A percentile compares a stretch with the other conserved stretches of the same genome.
Evolutionary conservation across 2,329 filamentous ascomycete genomes (phyloP).

Genomic region (Xylariales sp.): DNA sequence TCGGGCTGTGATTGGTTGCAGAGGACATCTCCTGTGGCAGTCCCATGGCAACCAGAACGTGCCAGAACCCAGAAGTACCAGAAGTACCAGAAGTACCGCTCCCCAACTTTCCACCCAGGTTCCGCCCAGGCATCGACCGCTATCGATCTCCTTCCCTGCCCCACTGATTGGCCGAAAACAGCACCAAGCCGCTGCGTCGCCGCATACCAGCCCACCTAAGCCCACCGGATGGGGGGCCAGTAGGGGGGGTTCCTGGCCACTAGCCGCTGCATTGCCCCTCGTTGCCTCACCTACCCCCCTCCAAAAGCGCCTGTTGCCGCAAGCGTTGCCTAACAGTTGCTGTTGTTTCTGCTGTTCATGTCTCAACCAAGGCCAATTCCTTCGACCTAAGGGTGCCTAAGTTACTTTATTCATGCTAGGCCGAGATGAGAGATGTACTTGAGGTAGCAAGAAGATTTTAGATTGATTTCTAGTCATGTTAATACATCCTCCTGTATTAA

Average conservation of each 20-base stretch:
- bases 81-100: neutral
- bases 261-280: conserved; percentile 22
- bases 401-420: neutral
- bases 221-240: conserved; percentile 8
- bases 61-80: conserved; percentile 27
- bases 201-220: conserved; percentile 32
- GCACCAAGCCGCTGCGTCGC: conserved; percentile 25
- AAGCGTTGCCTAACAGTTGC: conserved; percentile 1
- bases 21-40: conserved; percentile 17
- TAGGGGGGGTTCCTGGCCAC: conserved; percentile 2
- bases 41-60: conserved; percentile 43
- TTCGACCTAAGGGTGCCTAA: conserved; percentile 1
- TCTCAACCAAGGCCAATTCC: neutral
- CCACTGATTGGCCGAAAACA: conserved; percentile 46
- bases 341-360: neutral
- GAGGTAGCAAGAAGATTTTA: no score
- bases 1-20: conserved; percentile 41
- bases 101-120: neutral
- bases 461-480: no score
- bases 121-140: conserved; percentile 19
- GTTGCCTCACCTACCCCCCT: conserved; percentile 26
- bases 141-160: conserved; percentile 29
- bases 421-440: neutral
- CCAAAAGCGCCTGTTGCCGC: neutral
- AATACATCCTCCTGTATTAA: no score